Evolutionary conservation across 768 basidiomycete species (phyloP).

Genomic region (Hericium erinaceus): DNA sequence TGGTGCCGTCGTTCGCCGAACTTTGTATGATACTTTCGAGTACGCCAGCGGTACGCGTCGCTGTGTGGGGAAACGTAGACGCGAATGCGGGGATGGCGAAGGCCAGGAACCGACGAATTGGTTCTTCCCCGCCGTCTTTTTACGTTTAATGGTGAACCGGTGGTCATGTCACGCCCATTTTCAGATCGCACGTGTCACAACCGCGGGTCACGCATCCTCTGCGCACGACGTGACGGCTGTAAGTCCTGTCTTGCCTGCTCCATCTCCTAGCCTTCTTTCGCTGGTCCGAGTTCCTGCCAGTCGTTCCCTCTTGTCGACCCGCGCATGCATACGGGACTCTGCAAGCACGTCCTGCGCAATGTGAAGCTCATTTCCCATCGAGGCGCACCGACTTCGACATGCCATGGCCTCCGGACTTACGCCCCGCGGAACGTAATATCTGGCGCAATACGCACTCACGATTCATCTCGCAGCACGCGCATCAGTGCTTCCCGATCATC

Average conservation of each 20-base stretch:
- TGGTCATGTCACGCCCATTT: neutral
- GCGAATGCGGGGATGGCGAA: neutral
- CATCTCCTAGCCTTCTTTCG: neutral
- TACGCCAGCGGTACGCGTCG: neutral
- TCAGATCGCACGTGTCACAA: neutral
- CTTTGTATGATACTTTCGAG: too few species aligned
- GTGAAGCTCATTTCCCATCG: constrained; percentile 14
- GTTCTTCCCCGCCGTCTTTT: neutral
- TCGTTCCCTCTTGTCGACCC: neutral
- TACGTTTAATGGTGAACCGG: neutral
- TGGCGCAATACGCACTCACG: neutral
- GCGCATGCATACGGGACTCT: constrained; percentile 27
- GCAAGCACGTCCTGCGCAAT: constrained; percentile 22
- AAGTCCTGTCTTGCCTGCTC: neutral
- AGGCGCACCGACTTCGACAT: constrained; percentile 1
- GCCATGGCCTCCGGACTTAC: neutral
- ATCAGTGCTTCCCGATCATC: neutral
- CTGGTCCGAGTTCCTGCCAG: neutral
- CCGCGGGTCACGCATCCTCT: neutral
- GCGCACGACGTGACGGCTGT: neutral
- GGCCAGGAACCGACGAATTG: neutral
- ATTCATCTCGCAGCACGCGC: neutral
- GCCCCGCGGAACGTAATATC: neutral
- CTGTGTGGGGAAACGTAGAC: neutral
- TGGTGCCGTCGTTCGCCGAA: too few species aligned